These are phyloP conservation scores for Blumeriella jaapii DNA, from an alignment of 2,329 filamentous ascomycete species.

Conservation along the genomic window DNA sequence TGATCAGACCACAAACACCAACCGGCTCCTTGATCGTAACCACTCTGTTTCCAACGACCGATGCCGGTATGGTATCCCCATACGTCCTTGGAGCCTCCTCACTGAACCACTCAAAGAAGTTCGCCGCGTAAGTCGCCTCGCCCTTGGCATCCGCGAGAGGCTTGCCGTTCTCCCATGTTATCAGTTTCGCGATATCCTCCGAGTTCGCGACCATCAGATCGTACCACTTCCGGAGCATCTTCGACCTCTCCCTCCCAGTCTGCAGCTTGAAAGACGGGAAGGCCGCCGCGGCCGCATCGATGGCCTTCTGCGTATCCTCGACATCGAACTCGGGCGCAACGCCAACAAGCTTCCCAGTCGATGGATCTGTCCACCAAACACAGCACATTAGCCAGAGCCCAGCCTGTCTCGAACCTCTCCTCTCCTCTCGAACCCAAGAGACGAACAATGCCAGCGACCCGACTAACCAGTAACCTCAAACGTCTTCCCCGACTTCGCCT, in stretches of 20 bases:
- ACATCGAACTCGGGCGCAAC: constrained; percentile 74
- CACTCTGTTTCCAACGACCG: constrained; percentile 60
- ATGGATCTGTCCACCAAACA: constrained; percentile 70
- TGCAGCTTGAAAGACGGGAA: constrained; percentile 58
- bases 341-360: constrained; percentile 70
- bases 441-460: background rate
- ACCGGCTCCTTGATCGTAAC: constrained; percentile 74
- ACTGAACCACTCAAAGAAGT: constrained; percentile 72
- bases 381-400: background rate
- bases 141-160: constrained; percentile 63
- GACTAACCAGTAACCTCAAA: constrained; percentile 66
- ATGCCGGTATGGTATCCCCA: constrained; percentile 64
- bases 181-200: constrained; percentile 70
- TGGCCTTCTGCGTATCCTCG: constrained; percentile 69
- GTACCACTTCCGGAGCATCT: constrained; percentile 70
- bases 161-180: constrained; percentile 88
- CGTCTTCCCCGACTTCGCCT: constrained; percentile 75
- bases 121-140: constrained; percentile 61
- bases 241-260: constrained; percentile 63
- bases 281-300: constrained; percentile 69
- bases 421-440: background rate
- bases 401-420: background rate
- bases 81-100: constrained; percentile 66
- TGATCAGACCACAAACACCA: constrained; percentile 72
- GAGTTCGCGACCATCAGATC: constrained; percentile 64